Base-by-base conservation (phyloP, 495 filamentous ascomycete species). In the Trichocladium antarcticum region DNA sequence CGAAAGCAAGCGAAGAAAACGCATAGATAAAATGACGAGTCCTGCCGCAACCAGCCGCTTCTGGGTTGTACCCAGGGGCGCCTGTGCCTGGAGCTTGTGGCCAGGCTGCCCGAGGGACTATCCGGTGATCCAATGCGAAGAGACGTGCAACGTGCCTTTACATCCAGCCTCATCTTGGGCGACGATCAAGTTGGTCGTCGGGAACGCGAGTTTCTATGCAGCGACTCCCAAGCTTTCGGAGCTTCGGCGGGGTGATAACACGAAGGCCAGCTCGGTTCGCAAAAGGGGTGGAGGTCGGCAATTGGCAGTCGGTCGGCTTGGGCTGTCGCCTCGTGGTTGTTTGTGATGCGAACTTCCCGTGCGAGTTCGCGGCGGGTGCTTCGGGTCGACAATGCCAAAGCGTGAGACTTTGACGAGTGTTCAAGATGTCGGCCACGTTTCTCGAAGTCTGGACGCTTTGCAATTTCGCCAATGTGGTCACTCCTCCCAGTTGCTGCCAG, bases 81-180 rank as follows among this genome's bases (percentile, higher is more conserved):
- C n/a, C n/a, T 15, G 16, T 5, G 6, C 24, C 19, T 49, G 42
- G 22, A 40, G 37, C 43, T 53, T 51, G 57, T 35, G 49, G 51
- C 53, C 53, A 50, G 47, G 20, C 44, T 49, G 41, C 47, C 34
- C 36, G 56, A 52, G 47, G 37, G 41, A 51, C 49, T 6, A 39
- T 27, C 27, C 14, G 43, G 41, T 17, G 16, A 31, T 37, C 45
- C 12, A 47, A 34, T 28, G n/a, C n/a, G 36, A 46, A 41, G 37
- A 46, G 48, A 40, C 37, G 47, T 38, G 48, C 55, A 47, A 71
- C 82, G 59, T 76, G 87, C 87, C 85, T 94, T 93, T 37, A 93
- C 80, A 68, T 95, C 87, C 66, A 95, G 75, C 69, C 83, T 83
- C 88, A 92, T 93, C 57, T 67, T 87, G 73, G 67, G 39, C 49